These are phyloP conservation scores for Ogataea trehaloabstinens DNA, from an alignment of 805 yeast genomes.

Conservation along the genomic window DNA sequence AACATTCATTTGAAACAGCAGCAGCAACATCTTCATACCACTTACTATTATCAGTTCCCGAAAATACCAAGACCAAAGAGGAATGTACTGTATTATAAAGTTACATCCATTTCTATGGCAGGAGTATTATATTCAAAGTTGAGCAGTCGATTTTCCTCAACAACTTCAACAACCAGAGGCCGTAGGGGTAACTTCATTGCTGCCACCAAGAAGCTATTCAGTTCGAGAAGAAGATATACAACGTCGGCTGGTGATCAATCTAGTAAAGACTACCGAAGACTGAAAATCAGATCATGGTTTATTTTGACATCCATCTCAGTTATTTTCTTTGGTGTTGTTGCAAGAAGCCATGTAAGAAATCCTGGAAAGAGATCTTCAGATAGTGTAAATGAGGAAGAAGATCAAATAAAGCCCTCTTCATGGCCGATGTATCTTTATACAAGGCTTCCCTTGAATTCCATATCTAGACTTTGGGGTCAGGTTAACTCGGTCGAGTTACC, in stretches of 20 bases:
- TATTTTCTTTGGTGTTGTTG: slow-evolving; percentile 53
- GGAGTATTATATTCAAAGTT: slow-evolving; percentile 22
- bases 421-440: slow-evolving; percentile 91
- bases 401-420: slow-evolving; percentile 42
- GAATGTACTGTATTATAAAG: slow-evolving; percentile 47
- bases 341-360: slow-evolving; percentile 30
- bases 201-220: slow-evolving; percentile 26
- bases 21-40: slow-evolving; percentile 11
- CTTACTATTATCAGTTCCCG: slow-evolving; percentile 44
- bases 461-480: slow-evolving; percentile 93
- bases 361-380: slow-evolving; percentile 4
- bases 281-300: slow-evolving; percentile 43
- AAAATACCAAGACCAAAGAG: slow-evolving; percentile 57
- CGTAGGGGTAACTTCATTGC: slow-evolving; percentile 21
- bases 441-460: slow-evolving; percentile 84
- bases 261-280: slow-evolving; percentile 11
- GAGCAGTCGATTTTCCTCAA: slow-evolving; percentile 13
- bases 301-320: slow-evolving; percentile 52
- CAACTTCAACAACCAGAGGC: slow-evolving; percentile 6
- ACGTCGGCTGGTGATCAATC: slow-evolving; percentile 7
- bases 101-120: slow-evolving; percentile 19
- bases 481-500: slow-evolving; percentile 83
- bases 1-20: slow-evolving; percentile 12
- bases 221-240: slow-evolving; percentile 11
- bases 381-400: slow-evolving; percentile 19